A percentile compares a stretch with the other conserved stretches of the same genome.
Conservation (phyloP, 1,284 basidiomycete genomes). For the Neolentinus lepideus region DNA sequence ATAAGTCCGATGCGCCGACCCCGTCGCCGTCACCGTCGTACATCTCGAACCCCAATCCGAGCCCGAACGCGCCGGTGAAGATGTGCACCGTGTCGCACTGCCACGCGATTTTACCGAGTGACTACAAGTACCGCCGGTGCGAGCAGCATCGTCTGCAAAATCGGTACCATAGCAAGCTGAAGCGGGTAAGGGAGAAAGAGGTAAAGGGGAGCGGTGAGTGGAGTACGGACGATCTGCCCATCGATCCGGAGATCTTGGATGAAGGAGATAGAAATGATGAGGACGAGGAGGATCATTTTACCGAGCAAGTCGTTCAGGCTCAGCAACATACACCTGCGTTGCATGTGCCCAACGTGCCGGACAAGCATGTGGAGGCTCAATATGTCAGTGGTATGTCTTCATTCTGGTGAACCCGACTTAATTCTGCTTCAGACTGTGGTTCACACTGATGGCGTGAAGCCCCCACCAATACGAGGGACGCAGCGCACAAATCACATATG, state of each 20-base stretch:
- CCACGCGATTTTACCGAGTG: constrained; percentile 38
- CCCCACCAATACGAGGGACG: constrained; percentile 24
- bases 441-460: constrained; percentile 7
- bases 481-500: constrained; percentile 31
- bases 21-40: constrained; percentile 8
- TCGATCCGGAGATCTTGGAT: constrained; percentile 1
- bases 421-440: too few species aligned
- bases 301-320: not conserved
- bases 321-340: not conserved
- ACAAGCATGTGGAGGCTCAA: not conserved
- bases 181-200: constrained; percentile 39
- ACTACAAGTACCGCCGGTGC: constrained; percentile 44
- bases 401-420: too few species aligned
- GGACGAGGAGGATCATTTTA: not conserved
- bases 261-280: not conserved
- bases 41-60: constrained; percentile 1
- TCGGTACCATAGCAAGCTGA: constrained; percentile 43
- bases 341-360: not conserved
- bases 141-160: constrained; percentile 49
- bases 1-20: not conserved
- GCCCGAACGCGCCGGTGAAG: constrained; percentile 24
- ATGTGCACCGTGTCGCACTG: constrained; percentile 57
- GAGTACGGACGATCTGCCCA: not conserved
- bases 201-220: constrained; percentile 22
- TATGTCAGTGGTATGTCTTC: not conserved